Percentiles rank a stretch among this genome's conserved stretches.
Conservation (phyloP, 2,329 filamentous ascomycete species). For the Ceratocystis cacaofunesta region DNA sequence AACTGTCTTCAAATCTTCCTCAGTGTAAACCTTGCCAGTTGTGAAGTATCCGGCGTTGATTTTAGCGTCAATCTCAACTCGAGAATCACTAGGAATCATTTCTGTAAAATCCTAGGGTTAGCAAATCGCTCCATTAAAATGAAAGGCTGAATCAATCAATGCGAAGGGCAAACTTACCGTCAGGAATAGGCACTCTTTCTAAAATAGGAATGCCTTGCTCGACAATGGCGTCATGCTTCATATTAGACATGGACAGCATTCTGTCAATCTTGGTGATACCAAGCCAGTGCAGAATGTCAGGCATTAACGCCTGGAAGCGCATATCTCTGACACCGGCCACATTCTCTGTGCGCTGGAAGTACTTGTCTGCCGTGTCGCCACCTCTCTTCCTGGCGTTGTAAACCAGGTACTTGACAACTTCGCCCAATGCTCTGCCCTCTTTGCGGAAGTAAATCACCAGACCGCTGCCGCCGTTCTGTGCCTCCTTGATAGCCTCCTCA, state of each 20-base stretch:
- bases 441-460: slow-evolving; percentile 99
- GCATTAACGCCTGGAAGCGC: slow-evolving; percentile 97
- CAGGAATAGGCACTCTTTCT: slow-evolving; percentile 16
- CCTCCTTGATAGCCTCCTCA: slow-evolving; percentile 92
- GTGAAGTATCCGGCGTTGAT: slow-evolving; percentile 84
- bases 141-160: no score
- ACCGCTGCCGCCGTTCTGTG: slow-evolving; percentile 81
- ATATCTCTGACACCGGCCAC: slow-evolving; percentile 94
- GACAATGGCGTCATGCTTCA: slow-evolving; percentile 85
- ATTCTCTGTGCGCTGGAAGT: slow-evolving; percentile 95
- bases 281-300: slow-evolving; percentile 93
- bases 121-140: no score
- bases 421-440: slow-evolving; percentile 83
- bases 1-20: slow-evolving; percentile 71
- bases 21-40: slow-evolving; percentile 74
- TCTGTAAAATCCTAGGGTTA: slow-evolving; percentile 29
- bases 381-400: slow-evolving; percentile 73
- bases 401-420: slow-evolving; percentile 81
- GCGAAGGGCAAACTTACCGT: slow-evolving; percentile 9
- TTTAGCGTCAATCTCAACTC: slow-evolving; percentile 98
- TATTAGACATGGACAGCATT: slow-evolving; percentile 87
- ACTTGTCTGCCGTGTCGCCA: slow-evolving; percentile 69
- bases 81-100: slow-evolving; percentile 83
- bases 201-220: slow-evolving; percentile 41
- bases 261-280: slow-evolving; percentile 97